These are phyloP conservation scores for Solanum virginianum DNA, from an alignment of 257 asterid genomes.

Conservation along the genomic window DNA sequence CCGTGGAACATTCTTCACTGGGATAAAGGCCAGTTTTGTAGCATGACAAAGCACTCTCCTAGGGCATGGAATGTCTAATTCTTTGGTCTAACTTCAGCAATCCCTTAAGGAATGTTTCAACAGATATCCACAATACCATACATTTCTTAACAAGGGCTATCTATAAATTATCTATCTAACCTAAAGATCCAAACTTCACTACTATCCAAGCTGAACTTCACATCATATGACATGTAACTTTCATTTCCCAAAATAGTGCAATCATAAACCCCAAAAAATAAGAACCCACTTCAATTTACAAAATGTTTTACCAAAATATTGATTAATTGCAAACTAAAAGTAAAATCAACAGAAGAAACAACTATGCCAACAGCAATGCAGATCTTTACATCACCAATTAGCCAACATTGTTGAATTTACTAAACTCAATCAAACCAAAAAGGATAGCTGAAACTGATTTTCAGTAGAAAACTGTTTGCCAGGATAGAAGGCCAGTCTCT, in stretches of 20 bases:
- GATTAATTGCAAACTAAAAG: background rate
- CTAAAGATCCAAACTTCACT: background rate
- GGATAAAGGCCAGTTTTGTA: background rate
- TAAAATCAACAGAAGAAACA: background rate
- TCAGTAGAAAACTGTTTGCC: background rate
- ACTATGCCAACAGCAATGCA: conserved; percentile 13
- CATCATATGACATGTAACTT: background rate
- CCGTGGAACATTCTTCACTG: background rate
- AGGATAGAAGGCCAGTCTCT: background rate
- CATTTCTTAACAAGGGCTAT: background rate
- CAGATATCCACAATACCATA: background rate
- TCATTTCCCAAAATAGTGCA: background rate
- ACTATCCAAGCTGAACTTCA: conserved; percentile 4
- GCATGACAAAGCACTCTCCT: background rate
- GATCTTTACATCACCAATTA: conserved; percentile 12
- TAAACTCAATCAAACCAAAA: conserved; percentile 1
- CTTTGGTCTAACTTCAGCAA: background rate
- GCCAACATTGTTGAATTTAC: background rate
- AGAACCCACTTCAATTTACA: background rate
- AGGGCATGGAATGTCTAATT: background rate
- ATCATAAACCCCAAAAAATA: background rate
- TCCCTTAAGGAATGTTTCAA: background rate
- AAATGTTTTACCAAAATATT: background rate
- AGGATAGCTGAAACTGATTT: background rate
- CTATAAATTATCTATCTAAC: background rate